These are phyloP conservation scores for Globisporangium carolinianum DNA, from an alignment of 352 stramenopile genomes.

Conservation along the genomic window DNA sequence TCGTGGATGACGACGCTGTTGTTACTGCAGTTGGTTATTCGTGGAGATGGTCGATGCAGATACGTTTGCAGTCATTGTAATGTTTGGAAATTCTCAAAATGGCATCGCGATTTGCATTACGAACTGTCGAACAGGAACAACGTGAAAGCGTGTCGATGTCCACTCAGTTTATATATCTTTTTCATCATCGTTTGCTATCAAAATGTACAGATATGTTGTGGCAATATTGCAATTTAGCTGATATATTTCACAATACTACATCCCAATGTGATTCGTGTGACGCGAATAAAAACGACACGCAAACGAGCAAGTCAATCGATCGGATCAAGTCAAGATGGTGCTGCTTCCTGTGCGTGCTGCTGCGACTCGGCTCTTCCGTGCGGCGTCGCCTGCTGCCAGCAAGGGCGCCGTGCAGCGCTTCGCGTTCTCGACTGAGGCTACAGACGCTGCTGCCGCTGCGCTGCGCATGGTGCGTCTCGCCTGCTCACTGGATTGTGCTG, in stretches of 20 bases:
- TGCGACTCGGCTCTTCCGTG: conserved; percentile 27
- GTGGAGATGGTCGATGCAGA: no score
- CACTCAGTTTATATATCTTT: no score
- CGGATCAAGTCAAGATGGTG: conserved; percentile 21
- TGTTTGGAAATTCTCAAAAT: no score
- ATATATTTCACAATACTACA: not conserved
- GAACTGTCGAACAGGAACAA: no score
- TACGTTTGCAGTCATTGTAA: no score
- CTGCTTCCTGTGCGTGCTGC: conserved; percentile 34
- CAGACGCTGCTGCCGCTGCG: conserved; percentile 57
- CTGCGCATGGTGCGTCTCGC: conserved; percentile 50
- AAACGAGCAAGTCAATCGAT: not conserved
- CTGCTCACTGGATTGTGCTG: not conserved
- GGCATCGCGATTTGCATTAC: no score
- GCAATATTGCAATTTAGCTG: not conserved
- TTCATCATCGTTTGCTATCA: no score
- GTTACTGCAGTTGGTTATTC: no score
- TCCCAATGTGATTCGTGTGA: not conserved
- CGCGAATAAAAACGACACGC: not conserved
- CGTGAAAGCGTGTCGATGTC: no score
- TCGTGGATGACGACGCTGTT: no score
- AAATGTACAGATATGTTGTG: no score
- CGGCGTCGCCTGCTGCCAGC: conserved; percentile 3
- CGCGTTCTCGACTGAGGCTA: conserved; percentile 58
- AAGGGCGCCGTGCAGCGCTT: conserved; percentile 12